phyloP scores from a whole-genome alignment of 2,329 filamentous ascomycete species.

The Zelopaecilomyces penicillatus region DNA sequence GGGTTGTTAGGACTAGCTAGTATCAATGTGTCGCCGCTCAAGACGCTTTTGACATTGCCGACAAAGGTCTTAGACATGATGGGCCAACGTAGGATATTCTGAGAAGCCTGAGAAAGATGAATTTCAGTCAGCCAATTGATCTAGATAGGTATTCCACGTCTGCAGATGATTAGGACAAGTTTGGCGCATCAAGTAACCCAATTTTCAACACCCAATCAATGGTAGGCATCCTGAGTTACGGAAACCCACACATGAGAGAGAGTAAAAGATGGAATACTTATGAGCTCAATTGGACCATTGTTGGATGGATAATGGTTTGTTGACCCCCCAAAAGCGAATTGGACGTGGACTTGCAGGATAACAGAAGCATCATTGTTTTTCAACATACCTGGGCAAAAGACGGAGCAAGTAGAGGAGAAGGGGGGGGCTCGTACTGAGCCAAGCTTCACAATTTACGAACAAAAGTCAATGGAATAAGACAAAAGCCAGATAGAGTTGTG shows the following conservation, averaged over 20 bases:
- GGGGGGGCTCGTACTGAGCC: slow-evolving; percentile 16
- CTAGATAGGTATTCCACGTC: no score
- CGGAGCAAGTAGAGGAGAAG: slow-evolving; percentile 8
- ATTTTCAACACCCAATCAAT: no score
- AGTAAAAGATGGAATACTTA: no score
- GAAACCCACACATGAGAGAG: no score
- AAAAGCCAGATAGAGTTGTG: background rate
- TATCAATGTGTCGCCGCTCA: slow-evolving; percentile 88
- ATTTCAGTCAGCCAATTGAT: no score
- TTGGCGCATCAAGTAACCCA: no score
- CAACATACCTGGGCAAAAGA: slow-evolving; percentile 15
- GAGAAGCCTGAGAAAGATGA: background rate
- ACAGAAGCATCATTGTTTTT: background rate
- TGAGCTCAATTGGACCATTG: no score
- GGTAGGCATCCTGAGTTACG: no score
- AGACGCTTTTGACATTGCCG: slow-evolving; percentile 82
- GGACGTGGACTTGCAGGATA: background rate
- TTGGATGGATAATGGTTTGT: no score
- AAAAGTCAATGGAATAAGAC: background rate
- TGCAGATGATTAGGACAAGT: no score
- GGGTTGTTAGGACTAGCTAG: slow-evolving; percentile 75
- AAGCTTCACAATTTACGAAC: background rate
- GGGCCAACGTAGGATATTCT: slow-evolving; percentile 4
- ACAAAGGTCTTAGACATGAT: slow-evolving; percentile 47
- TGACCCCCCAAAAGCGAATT: background rate